Evolutionary conservation across 257 asterid species (phyloP).

Genomic region (Solanum paucissectum): DNA sequence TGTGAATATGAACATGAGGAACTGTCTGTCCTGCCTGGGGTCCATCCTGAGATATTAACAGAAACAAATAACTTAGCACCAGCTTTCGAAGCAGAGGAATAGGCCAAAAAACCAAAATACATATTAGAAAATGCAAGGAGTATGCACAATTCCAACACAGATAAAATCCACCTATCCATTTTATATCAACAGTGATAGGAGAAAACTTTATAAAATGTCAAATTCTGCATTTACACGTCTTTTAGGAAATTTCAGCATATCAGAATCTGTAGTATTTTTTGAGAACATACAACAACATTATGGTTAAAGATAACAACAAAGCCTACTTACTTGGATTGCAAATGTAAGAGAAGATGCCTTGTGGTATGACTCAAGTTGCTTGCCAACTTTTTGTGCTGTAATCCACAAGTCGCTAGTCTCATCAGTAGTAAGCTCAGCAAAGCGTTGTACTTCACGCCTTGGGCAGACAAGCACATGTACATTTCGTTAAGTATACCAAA

Average conservation of each 20-base stretch:
- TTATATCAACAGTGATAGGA: background rate
- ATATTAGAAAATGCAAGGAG: background rate
- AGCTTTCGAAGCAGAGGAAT: background rate
- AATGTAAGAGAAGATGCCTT: conserved; percentile 80
- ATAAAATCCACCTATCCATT: background rate
- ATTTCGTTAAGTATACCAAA: conserved; percentile 51
- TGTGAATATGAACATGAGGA: conserved; percentile 83
- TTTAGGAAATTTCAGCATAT: background rate
- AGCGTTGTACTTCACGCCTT: conserved; percentile 72
- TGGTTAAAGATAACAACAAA: background rate
- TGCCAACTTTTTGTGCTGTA: conserved; percentile 67
- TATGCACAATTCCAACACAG: background rate
- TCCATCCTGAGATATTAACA: conserved; percentile 52
- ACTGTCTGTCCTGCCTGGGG: conserved; percentile 92
- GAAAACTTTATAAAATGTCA: background rate
- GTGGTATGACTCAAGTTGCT: conserved; percentile 70
- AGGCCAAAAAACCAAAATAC: background rate
- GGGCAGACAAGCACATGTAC: conserved; percentile 92
- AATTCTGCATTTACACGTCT: background rate
- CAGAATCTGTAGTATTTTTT: background rate
- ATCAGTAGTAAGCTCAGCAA: conserved; percentile 68
- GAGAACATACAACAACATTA: background rate
- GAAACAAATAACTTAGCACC: background rate
- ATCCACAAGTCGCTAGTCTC: conserved; percentile 82
- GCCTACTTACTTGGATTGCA: conserved; percentile 69